These are phyloP conservation scores for Arctium minus DNA, from an alignment of 129 eudicot species.

Conservation along the genomic window DNA sequence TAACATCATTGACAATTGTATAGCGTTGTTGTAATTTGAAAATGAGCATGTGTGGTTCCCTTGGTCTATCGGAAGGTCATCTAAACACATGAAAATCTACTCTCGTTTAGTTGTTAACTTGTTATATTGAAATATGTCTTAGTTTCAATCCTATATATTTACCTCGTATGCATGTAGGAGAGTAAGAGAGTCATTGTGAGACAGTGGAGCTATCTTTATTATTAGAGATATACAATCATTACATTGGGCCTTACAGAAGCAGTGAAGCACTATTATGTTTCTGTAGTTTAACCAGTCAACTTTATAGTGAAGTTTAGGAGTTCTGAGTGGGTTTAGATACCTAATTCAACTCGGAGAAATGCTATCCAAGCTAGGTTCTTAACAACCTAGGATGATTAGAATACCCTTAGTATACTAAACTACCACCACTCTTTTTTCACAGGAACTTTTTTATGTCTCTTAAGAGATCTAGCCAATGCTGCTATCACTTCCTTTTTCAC, in stretches of 20 bases:
- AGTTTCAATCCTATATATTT: not conserved
- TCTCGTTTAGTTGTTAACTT: not conserved
- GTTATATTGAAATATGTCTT: not conserved
- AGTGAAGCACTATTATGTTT: not conserved
- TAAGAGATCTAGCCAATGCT: conserved; percentile 4
- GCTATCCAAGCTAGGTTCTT: not conserved
- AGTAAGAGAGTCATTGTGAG: not conserved
- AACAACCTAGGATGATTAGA: not conserved
- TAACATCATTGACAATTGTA: not conserved
- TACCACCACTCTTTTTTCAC: not conserved
- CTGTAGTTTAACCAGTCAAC: not conserved
- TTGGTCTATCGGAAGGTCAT: not conserved
- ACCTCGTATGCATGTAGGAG: not conserved
- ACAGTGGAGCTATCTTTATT: not conserved
- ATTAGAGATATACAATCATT: not conserved
- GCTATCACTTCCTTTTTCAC: not conserved
- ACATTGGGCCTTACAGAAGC: not conserved
- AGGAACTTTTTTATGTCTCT: not conserved
- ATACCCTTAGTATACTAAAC: not conserved
- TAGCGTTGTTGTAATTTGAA: not conserved
- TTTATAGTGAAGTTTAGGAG: not conserved
- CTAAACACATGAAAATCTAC: not conserved
- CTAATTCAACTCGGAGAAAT: not conserved
- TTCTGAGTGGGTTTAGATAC: not conserved
- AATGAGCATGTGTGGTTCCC: not conserved